phyloP scores from a whole-genome alignment of 345 rosid genomes.

The Pugionium cornutum region DNA sequence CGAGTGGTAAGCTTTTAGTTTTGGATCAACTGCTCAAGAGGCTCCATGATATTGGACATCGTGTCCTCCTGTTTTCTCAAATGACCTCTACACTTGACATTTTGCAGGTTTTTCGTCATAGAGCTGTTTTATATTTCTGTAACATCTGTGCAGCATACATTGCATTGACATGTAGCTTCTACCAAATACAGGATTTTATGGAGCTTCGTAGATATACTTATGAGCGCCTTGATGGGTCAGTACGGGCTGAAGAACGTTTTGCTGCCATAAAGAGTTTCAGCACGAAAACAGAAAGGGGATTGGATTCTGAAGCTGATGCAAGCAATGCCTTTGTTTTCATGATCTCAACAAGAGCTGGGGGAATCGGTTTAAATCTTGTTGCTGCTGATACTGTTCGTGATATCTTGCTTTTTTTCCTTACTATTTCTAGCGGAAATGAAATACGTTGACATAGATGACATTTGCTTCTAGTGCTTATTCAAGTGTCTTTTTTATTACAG shows the following conservation, averaged over 20 bases:
- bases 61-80: conserved; percentile 89
- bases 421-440: not conserved
- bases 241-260: conserved; percentile 93
- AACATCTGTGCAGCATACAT: not conserved
- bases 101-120: conserved; percentile 57
- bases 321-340: conserved; percentile 72
- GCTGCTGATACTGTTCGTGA: conserved; percentile 86
- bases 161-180: conserved; percentile 19
- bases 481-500: conserved; percentile 38
- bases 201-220: conserved; percentile 80
- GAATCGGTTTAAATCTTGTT: conserved; percentile 91
- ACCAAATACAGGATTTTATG: conserved; percentile 64
- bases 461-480: conserved; percentile 21
- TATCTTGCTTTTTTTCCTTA: conserved; percentile 4
- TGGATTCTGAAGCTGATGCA: conserved; percentile 43
- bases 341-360: conserved; percentile 96
- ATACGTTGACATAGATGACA: not conserved
- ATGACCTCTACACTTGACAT: conserved; percentile 93
- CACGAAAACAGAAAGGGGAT: conserved; percentile 39
- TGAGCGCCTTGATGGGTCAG: conserved; percentile 96
- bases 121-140: not conserved
- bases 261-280: conserved; percentile 88
- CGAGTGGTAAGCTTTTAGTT: conserved; percentile 79
- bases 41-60: conserved; percentile 65
- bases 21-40: conserved; percentile 70